Evolutionary conservation across 805 yeast species (phyloP).

Genomic region (Saccharomycopsis vini): DNA sequence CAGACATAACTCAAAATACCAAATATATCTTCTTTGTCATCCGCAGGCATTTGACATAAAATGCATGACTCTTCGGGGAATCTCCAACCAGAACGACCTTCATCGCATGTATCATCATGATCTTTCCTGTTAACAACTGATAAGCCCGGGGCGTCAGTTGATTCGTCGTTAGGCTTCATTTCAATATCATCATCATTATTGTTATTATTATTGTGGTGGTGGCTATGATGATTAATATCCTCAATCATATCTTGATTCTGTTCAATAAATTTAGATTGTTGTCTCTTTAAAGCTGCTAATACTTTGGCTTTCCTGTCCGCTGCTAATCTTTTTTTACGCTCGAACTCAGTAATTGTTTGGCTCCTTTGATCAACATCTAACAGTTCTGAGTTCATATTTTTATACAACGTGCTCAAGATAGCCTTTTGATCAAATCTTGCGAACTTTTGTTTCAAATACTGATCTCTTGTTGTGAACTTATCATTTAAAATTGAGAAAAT

Average conservation of each 20-base stretch:
- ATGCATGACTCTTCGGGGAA: constrained; percentile 73
- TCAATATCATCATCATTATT: constrained; percentile 2
- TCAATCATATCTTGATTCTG: constrained; percentile 30
- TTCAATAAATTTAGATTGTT: constrained; percentile 67
- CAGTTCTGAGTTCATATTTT: constrained; percentile 21
- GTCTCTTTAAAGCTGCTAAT: constrained; percentile 69
- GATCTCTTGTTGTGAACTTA: not conserved
- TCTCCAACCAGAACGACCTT: constrained; percentile 36
- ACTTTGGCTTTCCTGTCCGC: constrained; percentile 60
- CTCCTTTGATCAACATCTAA: constrained; percentile 20
- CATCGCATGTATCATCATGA: constrained; percentile 18
- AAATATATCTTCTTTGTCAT: constrained; percentile 55
- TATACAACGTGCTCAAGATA: not conserved
- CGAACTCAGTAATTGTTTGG: constrained; percentile 32
- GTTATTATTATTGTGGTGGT: not conserved
- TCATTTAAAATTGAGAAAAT: constrained; percentile 30
- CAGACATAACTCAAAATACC: constrained; percentile 64
- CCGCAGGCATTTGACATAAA: constrained; percentile 65
- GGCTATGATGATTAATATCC: constrained; percentile 18
- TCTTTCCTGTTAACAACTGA: too few species aligned
- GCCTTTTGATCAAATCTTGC: not conserved
- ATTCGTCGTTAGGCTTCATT: constrained; percentile 7
- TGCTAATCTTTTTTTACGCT: constrained; percentile 59
- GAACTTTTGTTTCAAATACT: constrained; percentile 1
- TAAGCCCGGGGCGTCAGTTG: not conserved